Percentiles rank a stretch among this genome's conserved stretches.
phyloP scores from a whole-genome alignment of 2,329 filamentous ascomycete species.

The Mycosphaerella sp. region DNA sequence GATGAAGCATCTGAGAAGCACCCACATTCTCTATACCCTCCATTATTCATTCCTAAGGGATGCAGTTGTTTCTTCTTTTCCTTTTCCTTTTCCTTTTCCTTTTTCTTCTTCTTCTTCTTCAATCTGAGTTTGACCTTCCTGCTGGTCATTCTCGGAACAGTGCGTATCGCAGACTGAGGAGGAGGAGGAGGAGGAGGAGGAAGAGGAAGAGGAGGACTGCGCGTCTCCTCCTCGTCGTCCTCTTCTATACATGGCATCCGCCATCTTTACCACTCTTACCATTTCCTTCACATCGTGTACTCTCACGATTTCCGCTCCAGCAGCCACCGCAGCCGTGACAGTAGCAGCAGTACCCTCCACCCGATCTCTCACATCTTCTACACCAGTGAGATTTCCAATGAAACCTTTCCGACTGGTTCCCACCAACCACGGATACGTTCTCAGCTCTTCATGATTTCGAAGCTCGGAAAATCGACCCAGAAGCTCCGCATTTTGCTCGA shows the following conservation, averaged over 20 bases:
- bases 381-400: slow-evolving; percentile 74
- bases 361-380: slow-evolving; percentile 61
- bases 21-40: too few species aligned
- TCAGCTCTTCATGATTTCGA: slow-evolving; percentile 42
- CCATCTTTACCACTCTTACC: slow-evolving; percentile 74
- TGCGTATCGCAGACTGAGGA: not conserved
- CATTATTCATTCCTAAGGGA: too few species aligned
- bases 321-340: slow-evolving; percentile 75
- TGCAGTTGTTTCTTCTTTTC: too few species aligned
- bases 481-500: slow-evolving; percentile 73
- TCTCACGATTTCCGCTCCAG: slow-evolving; percentile 83
- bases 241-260: slow-evolving; percentile 64
- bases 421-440: slow-evolving; percentile 76
- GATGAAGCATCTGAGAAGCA: too few species aligned
- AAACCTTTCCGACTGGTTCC: slow-evolving; percentile 87
- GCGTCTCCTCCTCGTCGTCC: not conserved
- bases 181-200: not conserved
- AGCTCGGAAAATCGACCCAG: slow-evolving; percentile 66
- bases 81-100: too few species aligned
- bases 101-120: too few species aligned
- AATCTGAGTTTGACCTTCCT: too few species aligned
- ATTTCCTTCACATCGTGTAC: slow-evolving; percentile 90
- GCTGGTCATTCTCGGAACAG: too few species aligned
- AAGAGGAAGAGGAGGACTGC: not conserved
- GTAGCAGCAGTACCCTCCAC: slow-evolving; percentile 83